Percentiles rank a stretch among this genome's conserved stretches.
These are phyloP conservation scores for Blepharisma stoltei DNA, from an alignment of 73 alveolate species.

Conservation along the genomic window DNA sequence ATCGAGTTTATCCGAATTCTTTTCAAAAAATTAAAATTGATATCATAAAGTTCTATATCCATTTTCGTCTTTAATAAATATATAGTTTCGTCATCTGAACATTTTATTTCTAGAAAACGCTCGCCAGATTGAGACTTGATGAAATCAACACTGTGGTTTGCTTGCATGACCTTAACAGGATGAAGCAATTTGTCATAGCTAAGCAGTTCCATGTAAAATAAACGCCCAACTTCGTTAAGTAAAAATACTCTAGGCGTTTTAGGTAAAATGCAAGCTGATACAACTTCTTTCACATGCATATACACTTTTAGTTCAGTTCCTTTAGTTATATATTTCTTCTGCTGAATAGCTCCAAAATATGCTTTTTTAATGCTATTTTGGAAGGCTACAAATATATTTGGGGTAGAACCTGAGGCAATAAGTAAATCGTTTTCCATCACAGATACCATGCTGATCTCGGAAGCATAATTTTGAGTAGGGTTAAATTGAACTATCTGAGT, in stretches of 20 bases:
- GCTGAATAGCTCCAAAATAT: not conserved
- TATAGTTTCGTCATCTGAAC: not conserved
- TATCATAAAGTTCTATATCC: conserved; percentile 8
- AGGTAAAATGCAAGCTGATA: not conserved
- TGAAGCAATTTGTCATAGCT: too few relatives aligned
- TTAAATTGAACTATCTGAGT: too few relatives aligned
- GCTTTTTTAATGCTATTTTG: not conserved
- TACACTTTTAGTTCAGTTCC: not conserved
- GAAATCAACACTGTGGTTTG: not conserved
- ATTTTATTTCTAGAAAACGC: not conserved
- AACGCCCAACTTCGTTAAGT: not conserved
- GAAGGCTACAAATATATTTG: not conserved
- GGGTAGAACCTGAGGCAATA: not conserved
- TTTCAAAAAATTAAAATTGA: not conserved
- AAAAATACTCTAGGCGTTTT: not conserved
- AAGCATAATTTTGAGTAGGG: too few relatives aligned
- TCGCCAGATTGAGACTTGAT: not conserved
- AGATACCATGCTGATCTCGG: too few relatives aligned
- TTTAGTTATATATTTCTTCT: not conserved
- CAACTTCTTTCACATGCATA: not conserved
- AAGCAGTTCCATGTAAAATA: not conserved
- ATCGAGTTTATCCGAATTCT: too few relatives aligned
- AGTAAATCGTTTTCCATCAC: not conserved
- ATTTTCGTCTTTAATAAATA: not conserved
- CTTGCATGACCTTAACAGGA: not conserved